These are phyloP conservation scores for Volvox carteri DNA, from an alignment of 163 green algal species.

Conservation along the genomic window DNA sequence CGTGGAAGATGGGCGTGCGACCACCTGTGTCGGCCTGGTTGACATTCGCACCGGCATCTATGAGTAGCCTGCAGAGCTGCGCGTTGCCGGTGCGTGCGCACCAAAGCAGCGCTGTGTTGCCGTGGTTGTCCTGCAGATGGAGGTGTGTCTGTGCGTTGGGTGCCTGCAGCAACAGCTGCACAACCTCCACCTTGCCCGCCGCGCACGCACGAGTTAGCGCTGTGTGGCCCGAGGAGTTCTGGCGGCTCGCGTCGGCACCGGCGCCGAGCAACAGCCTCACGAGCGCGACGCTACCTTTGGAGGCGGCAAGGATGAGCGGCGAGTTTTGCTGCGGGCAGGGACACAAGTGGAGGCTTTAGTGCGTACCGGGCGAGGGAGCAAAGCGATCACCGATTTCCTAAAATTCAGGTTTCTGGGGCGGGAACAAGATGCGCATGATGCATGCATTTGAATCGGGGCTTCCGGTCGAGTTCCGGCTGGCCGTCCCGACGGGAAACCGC, in stretches of 20 bases:
- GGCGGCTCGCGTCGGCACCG: conserved; percentile 37
- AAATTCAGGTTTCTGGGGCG: too few species aligned
- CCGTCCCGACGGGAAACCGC: neutral
- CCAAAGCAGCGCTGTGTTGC: conserved; percentile 43
- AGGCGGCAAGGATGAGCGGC: conserved; percentile 46
- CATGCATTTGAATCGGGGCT: too few species aligned
- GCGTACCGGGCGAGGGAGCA: too few species aligned
- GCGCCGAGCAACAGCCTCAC: conserved; percentile 25
- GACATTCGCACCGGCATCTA: conserved; percentile 45
- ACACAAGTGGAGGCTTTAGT: too few species aligned
- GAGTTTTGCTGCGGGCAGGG: conserved; percentile 47
- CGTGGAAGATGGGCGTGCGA: conserved; percentile 53
- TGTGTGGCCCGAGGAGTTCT: conserved; percentile 47
- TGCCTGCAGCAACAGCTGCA: conserved; percentile 51
- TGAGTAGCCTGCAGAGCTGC: conserved; percentile 34
- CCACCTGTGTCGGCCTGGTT: conserved; percentile 44
- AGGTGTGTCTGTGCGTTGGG: conserved; percentile 18
- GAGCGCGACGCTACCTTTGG: conserved; percentile 42
- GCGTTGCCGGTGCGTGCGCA: conserved; percentile 47
- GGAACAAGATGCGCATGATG: too few species aligned
- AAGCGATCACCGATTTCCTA: too few species aligned
- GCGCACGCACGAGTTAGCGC: conserved; percentile 47
- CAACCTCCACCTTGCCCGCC: conserved; percentile 49
- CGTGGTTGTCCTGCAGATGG: conserved; percentile 44
- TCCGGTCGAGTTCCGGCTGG: neutral